Percentiles rank a stretch among this genome's conserved stretches.
phyloP scores from a whole-genome alignment of 495 filamentous ascomycete genomes.

The Trypethelium eluteriae region DNA sequence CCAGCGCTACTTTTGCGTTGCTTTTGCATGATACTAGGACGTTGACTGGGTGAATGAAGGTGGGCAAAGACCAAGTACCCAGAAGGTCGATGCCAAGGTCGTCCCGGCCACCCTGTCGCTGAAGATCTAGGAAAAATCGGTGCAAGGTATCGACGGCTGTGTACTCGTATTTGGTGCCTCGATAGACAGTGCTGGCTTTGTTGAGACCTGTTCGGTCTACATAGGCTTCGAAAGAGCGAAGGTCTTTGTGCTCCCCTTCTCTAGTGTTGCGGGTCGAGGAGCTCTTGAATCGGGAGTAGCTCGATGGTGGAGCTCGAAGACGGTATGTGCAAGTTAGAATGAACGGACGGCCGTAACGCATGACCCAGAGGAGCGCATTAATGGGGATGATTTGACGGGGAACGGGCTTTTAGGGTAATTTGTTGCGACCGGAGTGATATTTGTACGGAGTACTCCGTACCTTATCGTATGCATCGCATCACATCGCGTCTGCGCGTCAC shows the following conservation, averaged over 20 bases:
- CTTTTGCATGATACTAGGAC: constrained; percentile 80
- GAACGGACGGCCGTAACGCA: background rate
- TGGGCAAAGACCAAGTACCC: constrained; percentile 66
- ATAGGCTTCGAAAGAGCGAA: constrained; percentile 65
- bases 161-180: constrained; percentile 71
- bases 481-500: no score
- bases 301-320: background rate
- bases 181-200: constrained; percentile 46
- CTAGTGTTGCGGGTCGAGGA: background rate
- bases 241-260: constrained; percentile 51
- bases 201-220: constrained; percentile 50
- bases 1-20: constrained; percentile 46
- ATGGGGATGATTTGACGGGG: no score
- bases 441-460: no score
- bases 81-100: constrained; percentile 81
- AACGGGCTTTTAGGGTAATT: no score
- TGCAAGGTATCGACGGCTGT: constrained; percentile 56
- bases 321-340: background rate
- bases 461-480: no score
- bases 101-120: constrained; percentile 62
- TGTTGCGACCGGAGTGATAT: no score
- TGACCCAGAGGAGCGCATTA: background rate
- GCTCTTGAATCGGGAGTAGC: background rate
- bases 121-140: constrained; percentile 56
- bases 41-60: constrained; percentile 42